Evolutionary conservation across 2,329 filamentous ascomycete genomes (phyloP).

Genomic region (Colletotrichum salicis): DNA sequence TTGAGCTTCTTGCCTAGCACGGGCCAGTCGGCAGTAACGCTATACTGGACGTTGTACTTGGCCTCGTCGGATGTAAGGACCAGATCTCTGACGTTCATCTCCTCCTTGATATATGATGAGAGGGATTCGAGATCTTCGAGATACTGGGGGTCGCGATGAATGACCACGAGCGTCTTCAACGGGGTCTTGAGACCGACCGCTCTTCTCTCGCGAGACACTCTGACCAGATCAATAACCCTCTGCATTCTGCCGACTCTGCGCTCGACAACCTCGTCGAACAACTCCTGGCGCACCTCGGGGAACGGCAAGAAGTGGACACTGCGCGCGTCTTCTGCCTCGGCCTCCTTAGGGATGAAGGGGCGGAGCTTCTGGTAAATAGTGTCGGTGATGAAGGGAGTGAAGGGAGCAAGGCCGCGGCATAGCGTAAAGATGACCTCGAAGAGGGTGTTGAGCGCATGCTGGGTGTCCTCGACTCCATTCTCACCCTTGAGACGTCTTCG

Average conservation of each 20-base stretch:
- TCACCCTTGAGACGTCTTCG: conserved; percentile 91
- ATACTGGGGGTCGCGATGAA: conserved; percentile 85
- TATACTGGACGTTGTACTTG: conserved; percentile 92
- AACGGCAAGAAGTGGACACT: conserved; percentile 94
- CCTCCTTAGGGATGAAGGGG: conserved; percentile 80
- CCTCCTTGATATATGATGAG: conserved; percentile 88
- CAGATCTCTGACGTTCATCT: conserved; percentile 89
- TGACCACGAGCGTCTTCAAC: conserved; percentile 87
- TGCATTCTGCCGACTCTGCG: conserved; percentile 92
- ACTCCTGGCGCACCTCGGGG: conserved; percentile 86
- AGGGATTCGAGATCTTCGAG: conserved; percentile 87
- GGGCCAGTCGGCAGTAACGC: conserved; percentile 90
- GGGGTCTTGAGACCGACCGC: conserved; percentile 90
- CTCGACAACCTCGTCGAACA: conserved; percentile 89
- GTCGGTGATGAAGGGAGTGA: conserved; percentile 95
- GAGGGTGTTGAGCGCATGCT: conserved; percentile 90
- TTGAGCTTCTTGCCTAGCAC: conserved; percentile 96
- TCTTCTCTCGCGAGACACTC: conserved; percentile 86
- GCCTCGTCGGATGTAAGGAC: conserved; percentile 87
- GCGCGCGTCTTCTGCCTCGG: conserved; percentile 75
- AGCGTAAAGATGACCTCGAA: conserved; percentile 94
- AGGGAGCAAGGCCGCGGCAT: conserved; percentile 87
- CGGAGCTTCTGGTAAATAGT: conserved; percentile 89
- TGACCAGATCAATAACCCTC: conserved; percentile 89
- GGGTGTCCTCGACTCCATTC: conserved; percentile 84